Base-by-base conservation (phyloP, 257 asterid species). In the Cruciata laevipes region DNA sequence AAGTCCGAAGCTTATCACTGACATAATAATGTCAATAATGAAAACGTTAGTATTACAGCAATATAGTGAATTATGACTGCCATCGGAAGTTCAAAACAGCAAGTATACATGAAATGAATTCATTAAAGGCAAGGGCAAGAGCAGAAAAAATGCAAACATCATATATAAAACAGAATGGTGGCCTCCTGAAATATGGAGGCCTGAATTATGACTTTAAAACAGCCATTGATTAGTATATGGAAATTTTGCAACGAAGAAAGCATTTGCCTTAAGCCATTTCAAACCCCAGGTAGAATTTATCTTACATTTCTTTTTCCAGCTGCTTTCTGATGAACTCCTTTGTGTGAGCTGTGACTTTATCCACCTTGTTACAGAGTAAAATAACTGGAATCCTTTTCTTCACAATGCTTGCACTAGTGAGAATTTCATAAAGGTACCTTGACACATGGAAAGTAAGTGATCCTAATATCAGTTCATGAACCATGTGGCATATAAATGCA, bases 361-460 rank as follows among this genome's bases (percentile, higher is more conserved):
- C 98, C 75, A 90, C 94, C 83, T 93, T 93, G 88, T 88, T 90
- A 86, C 99, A 90, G 74, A 90, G 81, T 35, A 93, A 76, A 17
- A 88, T 78, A 56, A 88, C 52, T 24, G 96, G 95, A 63, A 78
- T 76, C 74, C 83, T 93, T 65, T 71, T 83, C 89, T 93, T 86
- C 71, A 89, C 91, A 21, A 88, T 87, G 65, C 73, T 71, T 47
- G 83, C 87, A 74, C 86, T 84, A 9, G 98, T 93, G 82, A 93
- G 70, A 63, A 93, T 79, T 59, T 93, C 95, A 76, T 85, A 92
- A 0, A 89, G 83, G 83, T 86, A 89, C 89, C 97, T 92, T 65
- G 69, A 61, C 61, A 67, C 33, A 53, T 49, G 21, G 65, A 37
- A 20, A 63, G 60, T 1, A 74, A 21, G 58, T n/a, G 66, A 69